Conservation (phyloP, 345 rosid species). For the Diplotaxis tenuifolia region DNA sequence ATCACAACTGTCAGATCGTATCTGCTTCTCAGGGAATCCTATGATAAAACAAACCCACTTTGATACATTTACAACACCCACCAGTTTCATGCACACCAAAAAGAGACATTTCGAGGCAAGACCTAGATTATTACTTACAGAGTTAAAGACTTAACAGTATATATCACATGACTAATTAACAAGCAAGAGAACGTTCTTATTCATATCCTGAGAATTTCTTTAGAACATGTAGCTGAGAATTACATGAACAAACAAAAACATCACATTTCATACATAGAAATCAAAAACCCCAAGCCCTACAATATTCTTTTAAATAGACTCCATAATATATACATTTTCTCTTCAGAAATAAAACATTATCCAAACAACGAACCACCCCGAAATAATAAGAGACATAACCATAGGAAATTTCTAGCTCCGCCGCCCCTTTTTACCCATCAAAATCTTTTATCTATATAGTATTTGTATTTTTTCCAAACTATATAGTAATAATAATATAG, state of each 20-base stretch:
- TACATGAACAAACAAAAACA: slow-evolving; percentile 14
- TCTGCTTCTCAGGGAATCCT: background rate
- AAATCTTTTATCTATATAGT: slow-evolving; percentile 8
- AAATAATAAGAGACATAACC: background rate
- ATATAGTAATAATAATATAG: slow-evolving; percentile 14
- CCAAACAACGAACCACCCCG: slow-evolving; percentile 11
- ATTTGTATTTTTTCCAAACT: slow-evolving; percentile 29
- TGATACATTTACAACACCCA: background rate
- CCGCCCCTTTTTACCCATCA: background rate
- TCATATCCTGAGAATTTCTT: slow-evolving; percentile 1
- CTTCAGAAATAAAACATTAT: slow-evolving; percentile 21
- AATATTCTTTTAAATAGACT: background rate
- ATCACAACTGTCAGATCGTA: slow-evolving; percentile 10
- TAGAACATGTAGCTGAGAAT: slow-evolving; percentile 9
- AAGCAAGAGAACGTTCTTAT: slow-evolving; percentile 22
- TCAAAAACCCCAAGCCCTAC: slow-evolving; percentile 18
- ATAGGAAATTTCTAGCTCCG: slow-evolving; percentile 13
- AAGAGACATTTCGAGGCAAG: background rate
- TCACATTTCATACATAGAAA: slow-evolving; percentile 14
- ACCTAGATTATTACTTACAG: background rate
- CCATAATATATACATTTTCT: slow-evolving; percentile 30
- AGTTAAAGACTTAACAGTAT: background rate
- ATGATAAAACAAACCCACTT: background rate
- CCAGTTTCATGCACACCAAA: background rate
- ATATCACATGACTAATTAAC: background rate